Base-by-base conservation (phyloP, 2,329 filamentous ascomycete genomes). In the Sporothrix protearum region DNA sequence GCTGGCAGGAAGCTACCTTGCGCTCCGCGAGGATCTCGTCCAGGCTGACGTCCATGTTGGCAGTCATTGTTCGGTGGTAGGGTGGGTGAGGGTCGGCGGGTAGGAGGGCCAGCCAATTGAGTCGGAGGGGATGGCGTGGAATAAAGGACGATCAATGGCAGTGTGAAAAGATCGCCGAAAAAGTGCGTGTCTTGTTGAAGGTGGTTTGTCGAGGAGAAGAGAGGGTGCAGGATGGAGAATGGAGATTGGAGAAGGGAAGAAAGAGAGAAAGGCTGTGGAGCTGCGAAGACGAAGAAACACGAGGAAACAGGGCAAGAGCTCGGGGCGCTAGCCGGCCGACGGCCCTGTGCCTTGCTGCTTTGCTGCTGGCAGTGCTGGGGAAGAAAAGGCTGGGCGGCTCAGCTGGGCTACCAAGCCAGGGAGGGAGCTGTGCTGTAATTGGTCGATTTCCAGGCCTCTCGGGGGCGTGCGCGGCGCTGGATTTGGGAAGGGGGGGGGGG, bases 1-100 rank as follows among this genome's bases (percentile, higher is more conserved):
- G n/a, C n/a, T n/a, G n/a, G n/a, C n/a, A n/a, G n/a, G n/a, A n/a
- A n/a, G n/a, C n/a, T 22, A 64, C 59, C 59, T 78, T 76, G 72
- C 77, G 77, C 74, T 87, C 85, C 72, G 83, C 84, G 75, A 87
- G 85, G 76, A 87, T 87, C 77, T 87, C 85, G 78, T 87, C 85
- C 42, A 87, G 83, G 72, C 85, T 86, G 75, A 83, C 84, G 75
- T 86, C 84, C 83, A 87, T 85, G 47, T 71, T 78, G 67, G 68
- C 49, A 25, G 67, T 30, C 71, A 72, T 71, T 51, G 49, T 67
- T n/a, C 25, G 33, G 22, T 10, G 16, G 33, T 7, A 6, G 59
- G 33, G n/a, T 1, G 5, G 59, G 55, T 30, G 3, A 14, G 12
- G 63, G 72, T 68, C 30, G 71, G 16, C 7, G 30, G 19, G 14